Evolutionary conservation across 805 yeast species (phyloP).

Genomic region (Debaryomyces hansenii): DNA sequence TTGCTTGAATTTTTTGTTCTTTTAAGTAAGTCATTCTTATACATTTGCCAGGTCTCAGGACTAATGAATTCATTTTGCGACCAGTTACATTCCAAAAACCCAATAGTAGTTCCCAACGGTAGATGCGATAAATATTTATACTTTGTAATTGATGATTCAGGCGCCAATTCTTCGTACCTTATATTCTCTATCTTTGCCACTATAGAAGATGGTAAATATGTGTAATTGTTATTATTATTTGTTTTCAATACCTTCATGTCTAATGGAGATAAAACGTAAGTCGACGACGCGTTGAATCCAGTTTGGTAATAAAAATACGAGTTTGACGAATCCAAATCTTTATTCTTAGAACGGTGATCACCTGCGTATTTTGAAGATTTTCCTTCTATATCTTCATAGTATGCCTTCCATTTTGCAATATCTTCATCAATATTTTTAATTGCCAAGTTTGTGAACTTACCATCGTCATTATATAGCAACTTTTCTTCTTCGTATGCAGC

Average conservation of each 20-base stretch:
- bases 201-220: slow-evolving; percentile 66
- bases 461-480: slow-evolving; percentile 59
- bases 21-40: slow-evolving; percentile 55
- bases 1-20: slow-evolving; percentile 51
- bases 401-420: slow-evolving; percentile 38
- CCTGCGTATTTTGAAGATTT: not conserved
- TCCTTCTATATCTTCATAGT: slow-evolving; percentile 15
- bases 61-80: slow-evolving; percentile 28
- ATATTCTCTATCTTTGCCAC: slow-evolving; percentile 68
- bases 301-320: slow-evolving; percentile 79
- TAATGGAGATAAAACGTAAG: slow-evolving; percentile 71
- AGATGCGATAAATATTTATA: slow-evolving; percentile 77
- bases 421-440: slow-evolving; percentile 51
- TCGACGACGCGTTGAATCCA: slow-evolving; percentile 59
- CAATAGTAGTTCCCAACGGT: slow-evolving; percentile 83
- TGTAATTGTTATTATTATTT: slow-evolving; percentile 57
- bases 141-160: slow-evolving; percentile 57
- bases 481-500: slow-evolving; percentile 57
- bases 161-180: slow-evolving; percentile 60
- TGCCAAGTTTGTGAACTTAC: slow-evolving; percentile 55
- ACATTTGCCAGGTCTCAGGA: slow-evolving; percentile 41
- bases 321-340: slow-evolving; percentile 12
- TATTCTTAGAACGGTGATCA: not conserved
- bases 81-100: slow-evolving; percentile 89
- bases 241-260: slow-evolving; percentile 74